Percentiles rank a stretch among this genome's conserved stretches.
These are phyloP conservation scores for Gleditsia sinensis DNA, from an alignment of 306 rosid genomes.

Conservation along the genomic window DNA sequence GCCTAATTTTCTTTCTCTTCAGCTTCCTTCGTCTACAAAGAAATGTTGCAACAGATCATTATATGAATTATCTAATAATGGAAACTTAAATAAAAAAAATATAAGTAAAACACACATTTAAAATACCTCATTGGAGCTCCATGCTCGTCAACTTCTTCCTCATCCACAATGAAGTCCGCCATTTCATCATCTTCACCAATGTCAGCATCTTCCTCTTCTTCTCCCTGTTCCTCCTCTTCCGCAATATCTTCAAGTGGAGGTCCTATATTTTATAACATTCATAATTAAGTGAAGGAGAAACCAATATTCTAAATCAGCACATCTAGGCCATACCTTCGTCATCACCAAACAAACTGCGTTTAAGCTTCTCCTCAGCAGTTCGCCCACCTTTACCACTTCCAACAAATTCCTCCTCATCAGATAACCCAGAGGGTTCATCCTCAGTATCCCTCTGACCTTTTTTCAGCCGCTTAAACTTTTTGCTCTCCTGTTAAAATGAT, in stretches of 20 bases:
- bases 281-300: constrained; percentile 28
- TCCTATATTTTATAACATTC: constrained; percentile 41
- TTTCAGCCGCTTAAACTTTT: constrained; percentile 85
- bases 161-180: constrained; percentile 97
- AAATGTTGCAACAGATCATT: constrained; percentile 20
- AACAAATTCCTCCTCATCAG: constrained; percentile 84
- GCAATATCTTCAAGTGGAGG: constrained; percentile 86
- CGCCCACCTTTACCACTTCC: constrained; percentile 87
- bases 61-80: constrained; percentile 18
- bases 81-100: background rate
- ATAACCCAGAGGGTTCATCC: constrained; percentile 69
- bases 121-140: constrained; percentile 80
- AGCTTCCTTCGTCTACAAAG: constrained; percentile 58
- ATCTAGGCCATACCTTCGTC: constrained; percentile 69
- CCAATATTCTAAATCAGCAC: background rate
- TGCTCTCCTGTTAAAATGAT: constrained; percentile 59
- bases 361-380: constrained; percentile 94
- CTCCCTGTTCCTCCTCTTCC: constrained; percentile 92
- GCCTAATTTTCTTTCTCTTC: constrained; percentile 65
- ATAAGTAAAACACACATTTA: background rate
- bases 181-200: constrained; percentile 97
- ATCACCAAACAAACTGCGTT: constrained; percentile 81
- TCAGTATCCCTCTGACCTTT: constrained; percentile 76
- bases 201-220: constrained; percentile 92
- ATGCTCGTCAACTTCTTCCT: constrained; percentile 77